Evolutionary conservation across 495 filamentous ascomycete genomes (phyloP).

Genomic region (Neurospora sp.): DNA sequence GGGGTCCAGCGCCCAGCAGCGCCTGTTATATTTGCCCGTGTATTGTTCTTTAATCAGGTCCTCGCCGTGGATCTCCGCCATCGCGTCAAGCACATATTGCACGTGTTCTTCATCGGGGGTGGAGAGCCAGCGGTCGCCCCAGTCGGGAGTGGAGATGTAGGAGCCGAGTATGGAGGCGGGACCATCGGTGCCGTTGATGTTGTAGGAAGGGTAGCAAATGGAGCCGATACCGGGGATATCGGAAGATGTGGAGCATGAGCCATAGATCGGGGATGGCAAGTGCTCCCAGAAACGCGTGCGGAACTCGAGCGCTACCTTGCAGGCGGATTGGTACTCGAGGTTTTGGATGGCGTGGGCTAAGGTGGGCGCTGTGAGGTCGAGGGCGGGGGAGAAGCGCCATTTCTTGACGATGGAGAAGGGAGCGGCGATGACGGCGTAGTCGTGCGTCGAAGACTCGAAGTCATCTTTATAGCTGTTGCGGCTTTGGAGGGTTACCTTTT

Average conservation of each 20-base stretch:
- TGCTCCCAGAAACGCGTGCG: conserved; percentile 61
- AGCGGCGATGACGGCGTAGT: conserved; percentile 54
- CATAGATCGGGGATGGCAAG: conserved; percentile 48
- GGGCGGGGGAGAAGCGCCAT: conserved; percentile 37
- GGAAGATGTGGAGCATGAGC: conserved; percentile 44
- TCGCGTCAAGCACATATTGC: conserved; percentile 33
- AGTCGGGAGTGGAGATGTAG: conserved; percentile 37
- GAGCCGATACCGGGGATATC: conserved; percentile 50
- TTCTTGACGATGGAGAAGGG: conserved; percentile 51
- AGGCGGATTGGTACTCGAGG: conserved; percentile 47
- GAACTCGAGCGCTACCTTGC: conserved; percentile 59
- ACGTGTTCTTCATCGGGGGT: conserved; percentile 14
- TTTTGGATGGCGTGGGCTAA: conserved; percentile 46
- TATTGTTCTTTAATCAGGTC: conserved; percentile 42
- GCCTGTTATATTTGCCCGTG: conserved; percentile 47
- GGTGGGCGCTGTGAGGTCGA: conserved; percentile 27
- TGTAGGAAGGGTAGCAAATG: conserved; percentile 57
- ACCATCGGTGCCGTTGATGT: conserved; percentile 48
- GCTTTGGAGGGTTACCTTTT: conserved; percentile 41
- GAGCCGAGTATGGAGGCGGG: conserved; percentile 54
- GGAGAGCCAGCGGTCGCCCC: conserved; percentile 19
- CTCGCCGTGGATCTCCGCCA: conserved; percentile 49
- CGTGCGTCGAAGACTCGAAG: conserved; percentile 43
- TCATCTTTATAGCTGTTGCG: conserved; percentile 27
- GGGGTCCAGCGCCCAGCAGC: conserved; percentile 50